Percentiles rank a stretch among this genome's conserved stretches.
phyloP scores from a whole-genome alignment of 106 monocot genomes.

The Platanthera zijinensis region DNA sequence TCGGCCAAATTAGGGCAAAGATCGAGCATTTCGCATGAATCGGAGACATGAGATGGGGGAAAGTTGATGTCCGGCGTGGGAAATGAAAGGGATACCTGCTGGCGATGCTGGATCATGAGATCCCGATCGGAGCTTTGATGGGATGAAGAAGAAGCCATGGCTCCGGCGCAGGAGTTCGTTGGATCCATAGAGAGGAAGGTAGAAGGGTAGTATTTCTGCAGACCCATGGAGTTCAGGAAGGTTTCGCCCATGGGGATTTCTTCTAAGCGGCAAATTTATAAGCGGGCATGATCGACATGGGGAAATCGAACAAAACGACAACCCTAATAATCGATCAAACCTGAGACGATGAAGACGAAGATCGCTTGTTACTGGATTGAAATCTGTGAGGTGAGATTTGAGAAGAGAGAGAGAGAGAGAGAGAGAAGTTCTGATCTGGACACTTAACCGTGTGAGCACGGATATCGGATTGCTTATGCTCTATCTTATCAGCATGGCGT shows the following conservation, averaged over 20 bases:
- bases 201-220: constrained; percentile 44
- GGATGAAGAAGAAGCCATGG: constrained; percentile 2
- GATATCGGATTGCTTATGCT: too few species aligned
- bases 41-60: constrained; percentile 23
- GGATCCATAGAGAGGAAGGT: constrained; percentile 45
- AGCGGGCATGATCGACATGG: too few species aligned
- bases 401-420: too few species aligned
- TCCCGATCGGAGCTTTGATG: constrained; percentile 20
- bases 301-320: too few species aligned
- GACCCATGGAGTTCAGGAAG: constrained; percentile 29
- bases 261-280: too few species aligned
- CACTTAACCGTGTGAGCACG: too few species aligned
- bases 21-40: constrained; percentile 16
- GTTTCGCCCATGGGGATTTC: constrained; percentile 34
- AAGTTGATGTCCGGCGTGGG: constrained; percentile 59
- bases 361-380: too few species aligned
- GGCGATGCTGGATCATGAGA: constrained; percentile 12
- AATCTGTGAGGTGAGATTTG: too few species aligned
- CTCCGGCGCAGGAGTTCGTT: background rate
- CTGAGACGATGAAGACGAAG: too few species aligned
- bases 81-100: constrained; percentile 14
- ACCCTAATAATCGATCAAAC: too few species aligned
- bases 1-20: constrained; percentile 14
- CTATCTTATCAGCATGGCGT: too few species aligned
- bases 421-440: too few species aligned